Evolutionary conservation across 805 yeast genomes (phyloP).

Genomic region (Ogataea henricii): DNA sequence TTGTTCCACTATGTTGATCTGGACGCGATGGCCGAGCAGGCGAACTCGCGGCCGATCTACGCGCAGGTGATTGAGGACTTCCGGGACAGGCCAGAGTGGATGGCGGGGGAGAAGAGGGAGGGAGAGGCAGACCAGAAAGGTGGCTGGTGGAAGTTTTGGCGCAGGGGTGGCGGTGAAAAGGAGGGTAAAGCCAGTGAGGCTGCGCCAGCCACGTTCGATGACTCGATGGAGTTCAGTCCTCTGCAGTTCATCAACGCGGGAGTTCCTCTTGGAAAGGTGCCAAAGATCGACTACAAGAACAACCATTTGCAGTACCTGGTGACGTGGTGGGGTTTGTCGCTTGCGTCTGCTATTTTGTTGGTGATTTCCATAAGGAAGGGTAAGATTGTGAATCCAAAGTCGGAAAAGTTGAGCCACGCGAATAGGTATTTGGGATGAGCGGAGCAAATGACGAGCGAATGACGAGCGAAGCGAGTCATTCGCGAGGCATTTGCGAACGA

Average conservation of each 20-base stretch:
- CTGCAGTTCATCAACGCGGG: constrained; percentile 75
- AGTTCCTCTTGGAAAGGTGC: constrained; percentile 83
- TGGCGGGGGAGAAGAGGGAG: constrained; percentile 7
- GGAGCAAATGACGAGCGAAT: too few species aligned
- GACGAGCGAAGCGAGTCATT: too few species aligned
- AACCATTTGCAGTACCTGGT: constrained; percentile 89
- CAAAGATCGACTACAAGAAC: constrained; percentile 81
- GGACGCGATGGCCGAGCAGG: constrained; percentile 70
- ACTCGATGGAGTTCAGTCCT: constrained; percentile 46
- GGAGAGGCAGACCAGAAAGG: not conserved
- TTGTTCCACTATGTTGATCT: constrained; percentile 81
- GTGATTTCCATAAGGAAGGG: constrained; percentile 50
- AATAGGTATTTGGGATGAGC: constrained; percentile 1
- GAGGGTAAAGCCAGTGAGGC: not conserved
- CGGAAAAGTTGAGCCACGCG: constrained; percentile 51
- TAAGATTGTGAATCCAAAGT: constrained; percentile 38
- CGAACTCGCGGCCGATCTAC: constrained; percentile 71
- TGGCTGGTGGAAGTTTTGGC: constrained; percentile 36
- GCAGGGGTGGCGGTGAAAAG: constrained; percentile 22
- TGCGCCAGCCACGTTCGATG: constrained; percentile 18
- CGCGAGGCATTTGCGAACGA: not conserved
- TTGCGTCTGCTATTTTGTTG: constrained; percentile 71
- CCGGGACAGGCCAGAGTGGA: constrained; percentile 60
- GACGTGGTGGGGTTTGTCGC: constrained; percentile 91
- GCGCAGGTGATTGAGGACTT: constrained; percentile 72